Evolutionary conservation across 1,139 yeast genomes (phyloP).

Genomic region (Saccharomyces hybrid): DNA sequence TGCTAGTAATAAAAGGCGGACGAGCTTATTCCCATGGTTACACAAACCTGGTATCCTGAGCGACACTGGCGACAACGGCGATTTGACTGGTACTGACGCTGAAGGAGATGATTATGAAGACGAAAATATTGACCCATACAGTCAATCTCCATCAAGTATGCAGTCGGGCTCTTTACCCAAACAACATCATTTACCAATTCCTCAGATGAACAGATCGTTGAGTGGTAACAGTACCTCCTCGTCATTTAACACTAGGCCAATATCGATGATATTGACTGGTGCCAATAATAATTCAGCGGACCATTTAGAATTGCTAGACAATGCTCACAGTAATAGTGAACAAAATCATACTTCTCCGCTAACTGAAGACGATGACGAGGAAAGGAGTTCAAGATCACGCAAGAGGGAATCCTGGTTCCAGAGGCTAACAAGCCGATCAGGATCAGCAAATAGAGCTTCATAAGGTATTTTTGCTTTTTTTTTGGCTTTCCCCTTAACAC

Average conservation of each 20-base stretch:
- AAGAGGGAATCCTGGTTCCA: conserved; percentile 30
- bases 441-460: conserved; percentile 16
- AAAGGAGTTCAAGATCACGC: conserved; percentile 13
- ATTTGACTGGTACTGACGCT: conserved; percentile 25
- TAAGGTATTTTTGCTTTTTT: conserved; percentile 2
- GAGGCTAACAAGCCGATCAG: conserved; percentile 26
- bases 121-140: conserved; percentile 11
- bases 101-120: conserved; percentile 24
- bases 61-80: conserved; percentile 23
- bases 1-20: conserved; percentile 22
- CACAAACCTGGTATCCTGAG: conserved; percentile 26
- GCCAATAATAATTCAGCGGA: conserved; percentile 13
- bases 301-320: conserved; percentile 2
- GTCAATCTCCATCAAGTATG: conserved; percentile 14
- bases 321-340: conserved; percentile 2
- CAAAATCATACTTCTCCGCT: neutral
- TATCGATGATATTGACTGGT: conserved; percentile 18
- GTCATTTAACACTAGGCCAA: conserved; percentile 17
- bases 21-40: conserved; percentile 27
- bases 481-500: neutral
- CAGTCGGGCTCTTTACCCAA: conserved; percentile 13
- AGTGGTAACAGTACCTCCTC: conserved; percentile 20
- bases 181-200: conserved; percentile 15
- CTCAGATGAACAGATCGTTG: conserved; percentile 16
- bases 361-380: conserved; percentile 11